phyloP scores from a whole-genome alignment of 2,329 filamentous ascomycete genomes.

The Elsinoe arachidis region DNA sequence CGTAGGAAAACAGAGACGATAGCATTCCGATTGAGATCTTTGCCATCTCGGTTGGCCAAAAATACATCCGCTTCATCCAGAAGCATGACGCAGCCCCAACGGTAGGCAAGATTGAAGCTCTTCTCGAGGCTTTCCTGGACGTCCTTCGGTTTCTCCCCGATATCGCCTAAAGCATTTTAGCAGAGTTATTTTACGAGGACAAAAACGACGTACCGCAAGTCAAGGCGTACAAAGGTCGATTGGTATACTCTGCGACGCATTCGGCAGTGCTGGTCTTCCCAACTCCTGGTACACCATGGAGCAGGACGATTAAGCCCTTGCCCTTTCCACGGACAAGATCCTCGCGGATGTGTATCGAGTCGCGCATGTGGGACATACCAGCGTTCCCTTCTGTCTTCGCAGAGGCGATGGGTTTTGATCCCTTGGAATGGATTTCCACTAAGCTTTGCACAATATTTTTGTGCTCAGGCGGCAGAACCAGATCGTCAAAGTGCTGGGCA shows the following conservation, averaged over 20 bases:
- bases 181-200: no score
- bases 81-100: constrained; percentile 27
- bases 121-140: constrained; percentile 18
- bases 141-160: constrained; percentile 13
- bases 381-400: no score
- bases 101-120: constrained; percentile 15
- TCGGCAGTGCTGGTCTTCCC: constrained; percentile 23
- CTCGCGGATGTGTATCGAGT: background rate
- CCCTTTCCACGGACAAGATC: constrained; percentile 1
- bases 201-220: no score
- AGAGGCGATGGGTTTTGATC: no score
- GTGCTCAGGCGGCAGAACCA: no score
- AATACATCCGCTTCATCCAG: constrained; percentile 36
- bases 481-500: no score
- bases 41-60: constrained; percentile 17
- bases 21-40: constrained; percentile 22
- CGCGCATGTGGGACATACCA: no score
- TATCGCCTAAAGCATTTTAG: no score
- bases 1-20: constrained; percentile 30
- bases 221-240: constrained; percentile 8
- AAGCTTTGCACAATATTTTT: no score
- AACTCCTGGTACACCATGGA: constrained; percentile 22
- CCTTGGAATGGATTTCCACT: no score
- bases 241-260: constrained; percentile 13
- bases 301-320: constrained; percentile 20